Evolutionary conservation across 768 basidiomycete species (phyloP).

Genomic region (Rhizopogon vulgaris): DNA sequence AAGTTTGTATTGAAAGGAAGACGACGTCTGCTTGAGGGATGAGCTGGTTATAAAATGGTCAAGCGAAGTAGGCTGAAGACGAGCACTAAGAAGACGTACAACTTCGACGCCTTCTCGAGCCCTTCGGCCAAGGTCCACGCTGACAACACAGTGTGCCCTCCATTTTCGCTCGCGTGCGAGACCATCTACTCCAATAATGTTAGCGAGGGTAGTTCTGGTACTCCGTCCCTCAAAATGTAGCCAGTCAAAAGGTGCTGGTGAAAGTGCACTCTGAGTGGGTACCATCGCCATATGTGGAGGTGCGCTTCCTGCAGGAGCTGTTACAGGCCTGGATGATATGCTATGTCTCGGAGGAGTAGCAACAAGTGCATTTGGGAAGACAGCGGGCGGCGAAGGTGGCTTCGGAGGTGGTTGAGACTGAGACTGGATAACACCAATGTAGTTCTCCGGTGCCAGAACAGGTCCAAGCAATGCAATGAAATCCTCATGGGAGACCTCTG

Average conservation of each 20-base stretch:
- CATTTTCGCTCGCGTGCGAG: constrained; percentile 79
- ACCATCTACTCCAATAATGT: constrained; percentile 74
- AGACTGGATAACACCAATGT: constrained; percentile 26
- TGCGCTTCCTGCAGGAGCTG: constrained; percentile 12
- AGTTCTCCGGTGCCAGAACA: constrained; percentile 79
- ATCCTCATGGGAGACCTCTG: constrained; percentile 83
- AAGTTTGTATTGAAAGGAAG: constrained; percentile 44
- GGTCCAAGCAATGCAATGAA: constrained; percentile 77
- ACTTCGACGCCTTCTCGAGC: constrained; percentile 75
- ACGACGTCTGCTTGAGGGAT: constrained; percentile 79
- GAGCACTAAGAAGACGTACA: constrained; percentile 37
- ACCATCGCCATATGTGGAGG: constrained; percentile 9
- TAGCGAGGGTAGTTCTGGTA: constrained; percentile 72
- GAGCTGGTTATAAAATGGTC: constrained; percentile 38
- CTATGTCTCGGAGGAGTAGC: constrained; percentile 27
- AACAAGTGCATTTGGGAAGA: constrained; percentile 19
- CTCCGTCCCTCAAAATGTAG: constrained; percentile 80
- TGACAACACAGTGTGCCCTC: constrained; percentile 78
- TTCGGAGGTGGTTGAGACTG: constrained; percentile 14
- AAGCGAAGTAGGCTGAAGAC: not conserved
- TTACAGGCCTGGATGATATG: constrained; percentile 26
- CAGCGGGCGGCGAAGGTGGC: constrained; percentile 23
- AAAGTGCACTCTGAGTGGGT: constrained; percentile 40
- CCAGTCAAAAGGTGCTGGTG: constrained; percentile 81
- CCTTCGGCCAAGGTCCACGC: constrained; percentile 69